Conservation (phyloP, 2,329 filamentous ascomycete genomes). For the Paraphoma chrysanthemicola region DNA sequence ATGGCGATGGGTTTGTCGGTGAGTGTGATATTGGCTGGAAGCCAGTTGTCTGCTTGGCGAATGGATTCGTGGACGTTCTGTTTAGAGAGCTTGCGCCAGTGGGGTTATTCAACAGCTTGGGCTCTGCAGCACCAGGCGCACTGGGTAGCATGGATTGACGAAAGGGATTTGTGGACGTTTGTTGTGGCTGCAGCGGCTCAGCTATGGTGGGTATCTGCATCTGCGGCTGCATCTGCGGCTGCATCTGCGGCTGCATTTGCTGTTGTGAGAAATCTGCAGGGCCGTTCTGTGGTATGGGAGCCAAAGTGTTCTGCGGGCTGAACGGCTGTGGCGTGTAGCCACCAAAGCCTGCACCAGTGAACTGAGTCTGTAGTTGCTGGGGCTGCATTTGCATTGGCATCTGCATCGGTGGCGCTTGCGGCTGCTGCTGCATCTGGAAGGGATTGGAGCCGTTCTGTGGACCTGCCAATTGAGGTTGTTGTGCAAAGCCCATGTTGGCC, state of each 20-base stretch:
- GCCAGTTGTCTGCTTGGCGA: conserved; percentile 68
- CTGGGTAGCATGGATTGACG: conserved; percentile 80
- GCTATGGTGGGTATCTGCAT: conserved; percentile 41
- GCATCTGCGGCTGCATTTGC: conserved; percentile 24
- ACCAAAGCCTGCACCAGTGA: conserved; percentile 82
- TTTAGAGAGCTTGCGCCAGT: conserved; percentile 48
- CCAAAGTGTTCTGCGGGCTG: conserved; percentile 50
- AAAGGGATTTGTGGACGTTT: conserved; percentile 87
- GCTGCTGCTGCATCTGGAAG: conserved; percentile 76
- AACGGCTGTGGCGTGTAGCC: conserved; percentile 75
- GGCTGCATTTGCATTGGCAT: conserved; percentile 48
- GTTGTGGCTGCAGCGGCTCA: conserved; percentile 55
- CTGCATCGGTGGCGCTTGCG: conserved; percentile 5
- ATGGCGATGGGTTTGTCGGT: conserved; percentile 34
- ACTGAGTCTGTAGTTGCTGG: conserved; percentile 62
- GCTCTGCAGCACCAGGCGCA: conserved; percentile 28
- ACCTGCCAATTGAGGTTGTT: conserved; percentile 59
- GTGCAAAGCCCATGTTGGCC: conserved; percentile 32
- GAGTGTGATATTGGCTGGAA: conserved; percentile 36
- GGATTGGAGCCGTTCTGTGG: conserved; percentile 74
- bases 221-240: conserved; percentile 21
- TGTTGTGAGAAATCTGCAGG: conserved; percentile 55
- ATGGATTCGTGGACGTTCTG: conserved; percentile 83
- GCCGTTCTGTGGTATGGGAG: conserved; percentile 59
- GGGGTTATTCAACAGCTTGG: conserved; percentile 41